These are phyloP conservation scores for Puya raimondii DNA, from an alignment of 176 grass and related monocot species.

Conservation along the genomic window DNA sequence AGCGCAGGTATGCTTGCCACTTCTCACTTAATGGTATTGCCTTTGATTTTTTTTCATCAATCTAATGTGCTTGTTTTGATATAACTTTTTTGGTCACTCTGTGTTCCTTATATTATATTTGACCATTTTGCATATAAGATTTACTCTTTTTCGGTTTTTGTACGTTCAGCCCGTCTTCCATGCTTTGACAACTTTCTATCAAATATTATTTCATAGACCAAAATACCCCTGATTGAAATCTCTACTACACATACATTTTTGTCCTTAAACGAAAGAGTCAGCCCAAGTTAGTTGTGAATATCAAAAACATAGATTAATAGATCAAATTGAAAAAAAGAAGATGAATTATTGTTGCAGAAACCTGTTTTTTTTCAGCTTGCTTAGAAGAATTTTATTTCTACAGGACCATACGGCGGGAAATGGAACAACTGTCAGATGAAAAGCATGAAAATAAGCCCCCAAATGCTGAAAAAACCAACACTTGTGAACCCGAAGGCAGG, in stretches of 20 bases:
- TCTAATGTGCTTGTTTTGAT: neutral
- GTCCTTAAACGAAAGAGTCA: no score
- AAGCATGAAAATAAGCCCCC: conserved; percentile 35
- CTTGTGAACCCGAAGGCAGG: conserved; percentile 28
- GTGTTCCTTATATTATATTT: neutral
- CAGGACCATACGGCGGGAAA: conserved; percentile 38
- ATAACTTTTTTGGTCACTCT: neutral
- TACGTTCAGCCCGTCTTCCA: no score
- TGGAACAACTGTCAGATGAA: conserved; percentile 39
- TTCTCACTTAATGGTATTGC: no score
- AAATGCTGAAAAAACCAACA: conserved; percentile 29
- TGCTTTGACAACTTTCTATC: no score
- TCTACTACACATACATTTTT: no score
- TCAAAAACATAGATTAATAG: no score
- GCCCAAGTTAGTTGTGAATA: no score
- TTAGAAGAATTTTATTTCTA: neutral
- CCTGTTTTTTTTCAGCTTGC: neutral
- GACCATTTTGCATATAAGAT: no score
- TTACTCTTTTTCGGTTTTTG: no score
- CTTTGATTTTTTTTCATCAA: neutral
- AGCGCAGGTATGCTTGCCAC: conserved; percentile 1
- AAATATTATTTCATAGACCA: no score
- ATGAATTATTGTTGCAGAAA: neutral
- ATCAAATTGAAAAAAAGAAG: neutral
- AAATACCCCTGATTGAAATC: no score